phyloP scores from a whole-genome alignment of 1,284 basidiomycete species.

The Apiotrichum gamsii region DNA sequence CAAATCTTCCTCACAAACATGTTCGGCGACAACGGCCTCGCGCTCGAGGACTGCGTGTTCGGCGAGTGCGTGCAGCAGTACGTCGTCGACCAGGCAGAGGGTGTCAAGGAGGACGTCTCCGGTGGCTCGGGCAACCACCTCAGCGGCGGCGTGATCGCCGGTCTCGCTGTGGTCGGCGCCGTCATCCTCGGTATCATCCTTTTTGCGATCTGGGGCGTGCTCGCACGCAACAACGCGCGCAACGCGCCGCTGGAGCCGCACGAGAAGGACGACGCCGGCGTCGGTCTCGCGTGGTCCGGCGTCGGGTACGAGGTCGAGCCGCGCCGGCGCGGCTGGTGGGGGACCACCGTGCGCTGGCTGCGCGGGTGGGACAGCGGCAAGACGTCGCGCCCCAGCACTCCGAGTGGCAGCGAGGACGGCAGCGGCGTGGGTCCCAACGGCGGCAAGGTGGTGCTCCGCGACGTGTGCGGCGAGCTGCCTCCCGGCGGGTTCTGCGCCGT shows the following conservation, averaged over 20 bases:
- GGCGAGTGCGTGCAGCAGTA: constrained; percentile 80
- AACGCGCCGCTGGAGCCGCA: constrained; percentile 41
- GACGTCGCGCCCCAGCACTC: neutral
- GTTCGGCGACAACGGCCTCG: constrained; percentile 67
- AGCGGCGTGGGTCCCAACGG: constrained; percentile 28
- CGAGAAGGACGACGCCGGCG: constrained; percentile 46
- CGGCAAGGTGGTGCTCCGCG: constrained; percentile 66
- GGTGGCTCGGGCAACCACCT: constrained; percentile 41
- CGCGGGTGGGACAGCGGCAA: constrained; percentile 20
- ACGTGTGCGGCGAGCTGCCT: constrained; percentile 61
- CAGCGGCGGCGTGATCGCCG: constrained; percentile 74
- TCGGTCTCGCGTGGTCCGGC: constrained; percentile 62
- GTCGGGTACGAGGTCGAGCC: constrained; percentile 56
- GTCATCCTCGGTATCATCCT: constrained; percentile 58
- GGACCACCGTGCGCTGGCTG: constrained; percentile 17
- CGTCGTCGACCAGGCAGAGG: constrained; percentile 57
- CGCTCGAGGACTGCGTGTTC: constrained; percentile 63
- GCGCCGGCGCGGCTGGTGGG: constrained; percentile 5
- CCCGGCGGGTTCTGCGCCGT: constrained; percentile 80
- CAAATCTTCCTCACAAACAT: constrained; percentile 59
- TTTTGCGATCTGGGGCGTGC: constrained; percentile 58
- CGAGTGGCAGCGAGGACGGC: constrained; percentile 1
- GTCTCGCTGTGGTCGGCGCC: constrained; percentile 69
- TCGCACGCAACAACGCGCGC: constrained; percentile 59
- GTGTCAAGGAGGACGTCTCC: constrained; percentile 15